Percentiles rank a stretch among this genome's conserved stretches.
Evolutionary conservation across 106 monocot genomes (phyloP).

Genomic region (Triglochin maritima): DNA sequence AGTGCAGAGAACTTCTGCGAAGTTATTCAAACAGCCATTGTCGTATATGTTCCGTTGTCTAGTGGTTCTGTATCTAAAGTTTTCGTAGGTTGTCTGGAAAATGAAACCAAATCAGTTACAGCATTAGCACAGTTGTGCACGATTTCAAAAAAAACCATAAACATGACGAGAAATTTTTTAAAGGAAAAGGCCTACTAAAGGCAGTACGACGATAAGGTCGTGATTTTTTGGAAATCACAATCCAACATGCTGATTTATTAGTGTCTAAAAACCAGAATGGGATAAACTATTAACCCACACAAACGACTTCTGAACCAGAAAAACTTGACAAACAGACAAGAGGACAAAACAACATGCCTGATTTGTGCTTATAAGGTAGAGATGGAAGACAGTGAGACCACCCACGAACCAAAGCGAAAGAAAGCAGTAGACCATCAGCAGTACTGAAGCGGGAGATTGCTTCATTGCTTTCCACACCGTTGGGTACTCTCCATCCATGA

Average conservation of each 20-base stretch:
- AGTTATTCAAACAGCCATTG: constrained; percentile 61
- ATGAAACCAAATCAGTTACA: neutral
- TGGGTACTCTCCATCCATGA: constrained; percentile 72
- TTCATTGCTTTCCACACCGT: constrained; percentile 89
- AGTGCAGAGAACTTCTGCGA: constrained; percentile 67
- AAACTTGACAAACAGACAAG: no score
- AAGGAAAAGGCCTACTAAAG: neutral
- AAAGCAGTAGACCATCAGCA: constrained; percentile 67
- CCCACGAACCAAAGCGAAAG: constrained; percentile 88
- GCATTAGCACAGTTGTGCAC: neutral
- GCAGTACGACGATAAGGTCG: no score
- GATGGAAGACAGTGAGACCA: constrained; percentile 84
- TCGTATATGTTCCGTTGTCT: constrained; percentile 47
- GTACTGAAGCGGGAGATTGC: constrained; percentile 63
- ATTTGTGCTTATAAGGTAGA: constrained; percentile 43
- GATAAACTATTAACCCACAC: neutral
- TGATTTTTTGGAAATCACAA: no score
- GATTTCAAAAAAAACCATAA: neutral
- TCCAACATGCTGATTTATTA: neutral
- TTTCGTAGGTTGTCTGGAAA: constrained; percentile 82
- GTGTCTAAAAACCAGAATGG: neutral
- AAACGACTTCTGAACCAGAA: neutral
- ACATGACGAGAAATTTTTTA: neutral
- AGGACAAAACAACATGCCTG: no score
- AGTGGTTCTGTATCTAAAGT: constrained; percentile 75